Evolutionary conservation across 345 rosid genomes (phyloP).

Genomic region (Lagerstroemia speciosa): DNA sequence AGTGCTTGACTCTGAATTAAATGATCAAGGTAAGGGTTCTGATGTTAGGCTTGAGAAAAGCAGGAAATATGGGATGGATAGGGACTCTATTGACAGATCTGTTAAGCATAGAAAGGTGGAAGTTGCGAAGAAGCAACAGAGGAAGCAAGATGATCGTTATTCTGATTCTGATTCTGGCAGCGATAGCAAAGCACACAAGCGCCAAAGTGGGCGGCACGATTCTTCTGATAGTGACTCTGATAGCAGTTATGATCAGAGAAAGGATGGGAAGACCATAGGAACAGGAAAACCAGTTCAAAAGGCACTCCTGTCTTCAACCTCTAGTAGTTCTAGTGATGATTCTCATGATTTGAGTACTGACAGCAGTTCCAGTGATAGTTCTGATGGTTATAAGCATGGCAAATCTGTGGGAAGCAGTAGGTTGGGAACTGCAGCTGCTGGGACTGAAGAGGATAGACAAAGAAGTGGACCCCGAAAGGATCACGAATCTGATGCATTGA

Average conservation of each 20-base stretch:
- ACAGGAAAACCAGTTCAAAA: constrained; percentile 10
- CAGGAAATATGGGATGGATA: neutral
- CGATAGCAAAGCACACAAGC: neutral
- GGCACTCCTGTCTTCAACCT: constrained; percentile 4
- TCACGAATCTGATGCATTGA: constrained; percentile 7
- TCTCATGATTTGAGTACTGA: constrained; percentile 7
- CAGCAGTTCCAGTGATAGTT: constrained; percentile 15
- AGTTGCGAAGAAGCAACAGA: neutral
- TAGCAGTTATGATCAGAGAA: constrained; percentile 12
- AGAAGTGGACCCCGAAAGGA: constrained; percentile 14
- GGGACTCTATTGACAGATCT: neutral
- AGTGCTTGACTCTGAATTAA: constrained; percentile 1
- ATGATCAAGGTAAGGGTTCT: neutral
- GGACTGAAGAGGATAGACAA: constrained; percentile 4
- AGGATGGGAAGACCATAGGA: constrained; percentile 2
- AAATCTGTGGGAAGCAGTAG: constrained; percentile 6
- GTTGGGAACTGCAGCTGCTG: constrained; percentile 1
- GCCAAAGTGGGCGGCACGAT: constrained; percentile 19
- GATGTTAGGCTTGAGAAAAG: neutral
- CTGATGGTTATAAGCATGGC: constrained; percentile 13
- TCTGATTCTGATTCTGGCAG: constrained; percentile 5
- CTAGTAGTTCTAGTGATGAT: constrained; percentile 10
- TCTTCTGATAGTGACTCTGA: constrained; percentile 25
- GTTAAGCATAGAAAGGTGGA: neutral
- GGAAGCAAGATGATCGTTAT: neutral